Conservation (phyloP, 129 eudicot species). For the Arctium minus region DNA sequence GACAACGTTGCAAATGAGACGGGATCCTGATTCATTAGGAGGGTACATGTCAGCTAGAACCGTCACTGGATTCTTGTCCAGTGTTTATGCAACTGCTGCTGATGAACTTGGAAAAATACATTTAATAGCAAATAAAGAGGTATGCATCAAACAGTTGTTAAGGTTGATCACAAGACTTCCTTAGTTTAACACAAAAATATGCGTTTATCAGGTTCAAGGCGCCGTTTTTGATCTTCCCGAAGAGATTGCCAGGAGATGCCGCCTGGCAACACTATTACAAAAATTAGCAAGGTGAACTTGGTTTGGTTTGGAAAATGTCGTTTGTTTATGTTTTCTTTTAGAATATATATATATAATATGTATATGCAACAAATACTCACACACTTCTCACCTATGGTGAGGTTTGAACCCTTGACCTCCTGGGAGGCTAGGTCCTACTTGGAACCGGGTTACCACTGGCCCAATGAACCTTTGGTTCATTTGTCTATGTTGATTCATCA, state of each 20-base stretch:
- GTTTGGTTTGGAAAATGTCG: background rate
- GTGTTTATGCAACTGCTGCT: constrained; percentile 85
- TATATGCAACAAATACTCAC: background rate
- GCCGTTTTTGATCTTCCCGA: constrained; percentile 95
- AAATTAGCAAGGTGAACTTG: constrained; percentile 58
- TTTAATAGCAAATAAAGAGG: constrained; percentile 74
- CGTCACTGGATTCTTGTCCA: constrained; percentile 78
- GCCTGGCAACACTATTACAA: constrained; percentile 75
- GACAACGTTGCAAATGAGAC: constrained; percentile 76
- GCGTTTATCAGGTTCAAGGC: constrained; percentile 61
- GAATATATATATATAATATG: no score
- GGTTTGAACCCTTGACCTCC: no score
- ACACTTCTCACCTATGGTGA: background rate
- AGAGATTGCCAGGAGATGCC: constrained; percentile 86
- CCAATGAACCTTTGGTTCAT: no score
- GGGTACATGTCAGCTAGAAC: constrained; percentile 77
- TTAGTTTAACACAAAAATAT: background rate
- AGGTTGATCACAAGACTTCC: background rate
- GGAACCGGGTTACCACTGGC: no score
- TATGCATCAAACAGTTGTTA: constrained; percentile 6
- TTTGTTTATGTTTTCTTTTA: background rate
- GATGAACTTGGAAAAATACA: constrained; percentile 87
- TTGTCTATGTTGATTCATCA: background rate
- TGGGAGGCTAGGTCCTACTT: no score
- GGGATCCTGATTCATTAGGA: constrained; percentile 38